Evolutionary conservation across 2,329 filamentous ascomycete genomes (phyloP).

Genomic region (Coleophoma crateriformis): DNA sequence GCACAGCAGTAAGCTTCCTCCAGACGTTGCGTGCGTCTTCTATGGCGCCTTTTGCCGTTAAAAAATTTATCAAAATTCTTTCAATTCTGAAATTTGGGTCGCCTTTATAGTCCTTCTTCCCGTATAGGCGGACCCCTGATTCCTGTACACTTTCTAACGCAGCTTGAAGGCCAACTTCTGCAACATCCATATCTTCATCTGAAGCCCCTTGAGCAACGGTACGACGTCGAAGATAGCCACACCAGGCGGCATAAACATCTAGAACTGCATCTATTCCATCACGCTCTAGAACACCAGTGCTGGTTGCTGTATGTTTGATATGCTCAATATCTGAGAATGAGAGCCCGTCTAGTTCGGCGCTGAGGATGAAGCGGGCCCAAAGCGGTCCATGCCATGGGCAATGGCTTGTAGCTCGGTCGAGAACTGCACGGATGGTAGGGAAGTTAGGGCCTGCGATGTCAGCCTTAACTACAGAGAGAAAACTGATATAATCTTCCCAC

Average conservation of each 20-base stretch:
- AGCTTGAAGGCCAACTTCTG: slow-evolving; percentile 81
- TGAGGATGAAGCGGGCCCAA: slow-evolving; percentile 86
- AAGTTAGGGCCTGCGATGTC: slow-evolving; percentile 28
- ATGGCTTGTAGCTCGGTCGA: slow-evolving; percentile 79
- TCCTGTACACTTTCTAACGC: slow-evolving; percentile 80
- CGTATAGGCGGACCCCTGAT: slow-evolving; percentile 70
- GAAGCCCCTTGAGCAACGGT: slow-evolving; percentile 69
- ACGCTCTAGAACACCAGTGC: slow-evolving; percentile 76
- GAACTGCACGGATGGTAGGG: slow-evolving; percentile 58
- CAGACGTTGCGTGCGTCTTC: slow-evolving; percentile 74
- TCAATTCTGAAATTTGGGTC: slow-evolving; percentile 87
- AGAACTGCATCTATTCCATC: slow-evolving; percentile 83
- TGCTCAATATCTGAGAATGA: slow-evolving; percentile 77
- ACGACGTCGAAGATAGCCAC: slow-evolving; percentile 81
- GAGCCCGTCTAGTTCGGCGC: slow-evolving; percentile 71
- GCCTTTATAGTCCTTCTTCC: slow-evolving; percentile 67
- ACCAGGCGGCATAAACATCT: slow-evolving; percentile 92
- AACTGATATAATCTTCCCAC: slow-evolving; percentile 69
- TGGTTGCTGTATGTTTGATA: slow-evolving; percentile 90
- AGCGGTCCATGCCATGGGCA: slow-evolving; percentile 89
- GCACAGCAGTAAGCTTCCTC: slow-evolving; percentile 61
- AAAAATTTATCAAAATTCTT: slow-evolving; percentile 85
- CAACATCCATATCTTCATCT: slow-evolving; percentile 82
- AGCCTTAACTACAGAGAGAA: slow-evolving; percentile 16
- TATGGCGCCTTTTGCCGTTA: slow-evolving; percentile 75